A percentile compares a stretch with the other conserved stretches of the same genome.
These are phyloP conservation scores for Hibiscus syriacus DNA, from an alignment of 345 rosid genomes.

Conservation along the genomic window DNA sequence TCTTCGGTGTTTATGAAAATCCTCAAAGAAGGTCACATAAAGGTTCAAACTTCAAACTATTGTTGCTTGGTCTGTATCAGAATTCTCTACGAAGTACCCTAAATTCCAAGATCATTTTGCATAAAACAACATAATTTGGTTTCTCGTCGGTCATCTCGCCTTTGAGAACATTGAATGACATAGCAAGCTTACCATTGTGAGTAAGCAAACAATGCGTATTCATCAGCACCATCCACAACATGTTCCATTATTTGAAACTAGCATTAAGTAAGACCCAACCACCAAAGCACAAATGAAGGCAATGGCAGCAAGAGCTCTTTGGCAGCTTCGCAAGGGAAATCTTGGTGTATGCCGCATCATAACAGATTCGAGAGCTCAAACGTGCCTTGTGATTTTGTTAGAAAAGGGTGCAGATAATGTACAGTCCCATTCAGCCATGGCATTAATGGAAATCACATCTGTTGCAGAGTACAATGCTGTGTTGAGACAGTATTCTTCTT, in stretches of 20 bases:
- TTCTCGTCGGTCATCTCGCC: constrained; percentile 75
- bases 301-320: constrained; percentile 48
- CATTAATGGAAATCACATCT: too few relatives aligned
- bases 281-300: constrained; percentile 65
- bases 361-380: constrained; percentile 63
- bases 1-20: too few relatives aligned
- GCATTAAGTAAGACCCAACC: constrained; percentile 47
- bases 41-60: constrained; percentile 27
- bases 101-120: constrained; percentile 72
- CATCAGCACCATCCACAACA: constrained; percentile 13
- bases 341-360: constrained; percentile 43
- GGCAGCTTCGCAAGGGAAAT: constrained; percentile 37
- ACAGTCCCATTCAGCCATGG: too few relatives aligned
- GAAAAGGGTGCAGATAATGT: constrained; percentile 61
- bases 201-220: too few relatives aligned
- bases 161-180: constrained; percentile 83
- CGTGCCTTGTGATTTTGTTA: constrained; percentile 53
- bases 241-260: constrained; percentile 39
- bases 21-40: too few relatives aligned
- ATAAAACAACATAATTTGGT: constrained; percentile 57
- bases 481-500: too few relatives aligned
- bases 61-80: constrained; percentile 74
- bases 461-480: too few relatives aligned
- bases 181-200: constrained; percentile 46
- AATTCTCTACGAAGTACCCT: constrained; percentile 51